Conservation (phyloP, 139 green algal species). For the Micractinium sp. region DNA sequence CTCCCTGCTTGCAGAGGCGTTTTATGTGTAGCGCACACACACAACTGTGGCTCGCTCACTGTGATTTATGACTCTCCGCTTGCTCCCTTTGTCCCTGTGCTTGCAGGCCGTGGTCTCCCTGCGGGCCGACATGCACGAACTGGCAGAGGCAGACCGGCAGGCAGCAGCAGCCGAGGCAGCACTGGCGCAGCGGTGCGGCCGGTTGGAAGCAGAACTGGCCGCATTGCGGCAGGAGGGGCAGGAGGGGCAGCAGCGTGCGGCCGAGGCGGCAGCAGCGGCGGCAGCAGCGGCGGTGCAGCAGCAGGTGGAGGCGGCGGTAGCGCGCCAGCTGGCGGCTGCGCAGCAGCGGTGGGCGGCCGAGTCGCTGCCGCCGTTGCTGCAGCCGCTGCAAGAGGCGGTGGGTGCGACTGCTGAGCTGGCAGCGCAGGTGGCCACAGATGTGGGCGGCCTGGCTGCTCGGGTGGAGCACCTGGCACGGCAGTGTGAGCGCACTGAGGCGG, state of each 20-base stretch:
- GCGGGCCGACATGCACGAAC: no score
- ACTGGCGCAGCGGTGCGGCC: no score
- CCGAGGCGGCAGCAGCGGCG: background rate
- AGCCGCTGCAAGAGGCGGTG: constrained; percentile 19
- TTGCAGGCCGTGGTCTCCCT: no score
- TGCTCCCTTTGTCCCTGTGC: no score
- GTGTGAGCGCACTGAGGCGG: background rate
- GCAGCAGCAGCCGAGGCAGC: background rate
- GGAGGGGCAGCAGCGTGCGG: no score
- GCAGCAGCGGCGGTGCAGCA: background rate
- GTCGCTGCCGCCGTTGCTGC: constrained; percentile 10
- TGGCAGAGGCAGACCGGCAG: background rate
- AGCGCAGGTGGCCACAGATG: background rate
- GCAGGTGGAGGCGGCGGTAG: background rate
- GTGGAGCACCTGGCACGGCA: background rate
- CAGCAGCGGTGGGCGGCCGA: background rate
- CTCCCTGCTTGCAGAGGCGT: no score
- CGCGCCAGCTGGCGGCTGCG: background rate
- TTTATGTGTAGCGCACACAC: no score
- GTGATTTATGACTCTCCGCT: no score
- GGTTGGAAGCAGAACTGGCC: no score
- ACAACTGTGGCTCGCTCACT: no score
- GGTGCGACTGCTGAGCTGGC: constrained; percentile 3
- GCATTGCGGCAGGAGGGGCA: background rate
- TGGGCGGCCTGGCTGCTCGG: background rate